Evolutionary conservation across 116 monocot species (phyloP), one percentile per base, ranked within the genome.

Genomic region (Dioscorea cayenensis): DNA sequence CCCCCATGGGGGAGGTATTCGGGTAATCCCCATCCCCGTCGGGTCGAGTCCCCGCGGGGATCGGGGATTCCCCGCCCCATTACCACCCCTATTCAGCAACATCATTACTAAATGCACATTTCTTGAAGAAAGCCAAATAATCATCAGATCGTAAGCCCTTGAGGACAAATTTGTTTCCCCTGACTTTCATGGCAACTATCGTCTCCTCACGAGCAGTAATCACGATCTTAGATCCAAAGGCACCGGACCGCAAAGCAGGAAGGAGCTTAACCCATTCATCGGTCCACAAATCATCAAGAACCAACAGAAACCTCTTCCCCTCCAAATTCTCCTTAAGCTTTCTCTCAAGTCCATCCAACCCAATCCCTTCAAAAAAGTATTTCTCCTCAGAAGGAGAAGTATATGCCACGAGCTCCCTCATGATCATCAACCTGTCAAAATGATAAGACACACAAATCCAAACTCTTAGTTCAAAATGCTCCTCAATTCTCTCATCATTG

Each of bases 271-370:
- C 73, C 77, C 82, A 82, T 36, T 17, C 68, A 2, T 2, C 63
- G 48, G 36, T 19, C 72, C 77, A 76, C 17, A 77, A 70, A 71
- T 82, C 79, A 66, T 79, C 79, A 62, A 62, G 62, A 11, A 62
- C 62, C 5, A 62, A 22, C 22, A 62, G 23, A 23, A 62, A 12
- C 62, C 62, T 62, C 22, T 62, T 62, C 20, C 21, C 10, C 25
- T 62, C 12, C 11, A 62, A 21, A 22, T 62, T 62, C 20, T 27
- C 9, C 62, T 62, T 62, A 22, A 62, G 62, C 20, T 10, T 23
- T 27, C 25, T 62, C 12, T 62, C 23, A 11, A 62, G n/a, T 0
- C 18, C 12, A 11, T 62, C 62, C 62, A 62, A 43, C 43, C 43
- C 43, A 62, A 55, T 12, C 6, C 62, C 21, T 11, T 62, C 62